Evolutionary conservation across 2,329 filamentous ascomycete genomes (phyloP), one percentile per base, ranked within the genome.

Genomic region (Colletotrichum sp.): DNA sequence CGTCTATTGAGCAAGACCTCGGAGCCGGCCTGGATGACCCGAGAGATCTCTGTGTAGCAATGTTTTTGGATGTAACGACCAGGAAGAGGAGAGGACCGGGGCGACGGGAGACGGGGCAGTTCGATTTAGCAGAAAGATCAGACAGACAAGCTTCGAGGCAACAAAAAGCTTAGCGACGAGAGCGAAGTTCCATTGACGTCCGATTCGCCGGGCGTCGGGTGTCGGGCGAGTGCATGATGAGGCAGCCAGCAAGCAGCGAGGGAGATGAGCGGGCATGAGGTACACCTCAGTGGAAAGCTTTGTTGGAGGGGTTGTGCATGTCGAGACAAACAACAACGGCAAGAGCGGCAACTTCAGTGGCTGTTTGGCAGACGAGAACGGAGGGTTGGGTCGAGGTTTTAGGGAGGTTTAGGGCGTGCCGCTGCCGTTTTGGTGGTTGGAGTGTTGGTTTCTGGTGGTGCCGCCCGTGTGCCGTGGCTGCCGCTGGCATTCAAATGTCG

Each of bases 121-220:
- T 24, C 21, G 56, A 52, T n/a, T 64, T 64, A 38, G 70, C 70
- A 65, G 73, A 52, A 60, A 65, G 56, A 69, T 68, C 73, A 76
- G 73, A 76, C 73, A 76, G 73, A 76, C 73, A 76, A 76, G 73
- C 73, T 73, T 76, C 70, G 73, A 69, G 64, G 70, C 70, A 73
- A 73, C 58, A 52, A 76, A 52, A 76, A 76, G 73, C 73, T 76
- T 76, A 73, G 73, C 73, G 34, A 36, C 36, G 43, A 73, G 43
- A 52, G 43, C n/a, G 43, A 52, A 52, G 43, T 52, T 52, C 43
- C 43, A 52, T 52, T 76, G 73, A 64, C 64, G 64, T 15, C 16
- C 64, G 70, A 68, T 75, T 55, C 58, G 70, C 68, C 48, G 73
- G 32, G 21, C 28, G 43, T 21, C 69, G 26, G 58, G 56, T 24